phyloP scores from a whole-genome alignment of 768 basidiomycete species.

The Albatrellus ellisii region DNA sequence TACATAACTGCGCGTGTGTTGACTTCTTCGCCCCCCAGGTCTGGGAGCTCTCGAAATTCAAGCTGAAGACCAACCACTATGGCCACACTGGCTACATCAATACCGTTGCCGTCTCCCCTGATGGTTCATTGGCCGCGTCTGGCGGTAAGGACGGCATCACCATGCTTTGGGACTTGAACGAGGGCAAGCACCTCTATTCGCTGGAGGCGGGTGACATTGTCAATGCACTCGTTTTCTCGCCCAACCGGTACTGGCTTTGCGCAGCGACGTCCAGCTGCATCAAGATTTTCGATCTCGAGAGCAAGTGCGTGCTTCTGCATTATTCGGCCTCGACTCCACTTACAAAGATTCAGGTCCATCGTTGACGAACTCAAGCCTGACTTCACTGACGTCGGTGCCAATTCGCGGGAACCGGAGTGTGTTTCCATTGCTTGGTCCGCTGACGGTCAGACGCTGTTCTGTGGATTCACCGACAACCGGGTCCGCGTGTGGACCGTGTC shows the following conservation, averaged over 20 bases:
- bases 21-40: slow-evolving; percentile 42
- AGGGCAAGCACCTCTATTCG: slow-evolving; percentile 99
- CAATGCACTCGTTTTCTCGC: slow-evolving; percentile 99
- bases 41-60: slow-evolving; percentile 99
- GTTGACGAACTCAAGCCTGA: slow-evolving; percentile 98
- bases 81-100: slow-evolving; percentile 99
- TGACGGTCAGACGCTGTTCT: slow-evolving; percentile 94
- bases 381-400: slow-evolving; percentile 63
- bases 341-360: slow-evolving; percentile 51
- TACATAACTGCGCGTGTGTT: neutral
- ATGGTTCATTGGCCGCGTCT: slow-evolving; percentile 96
- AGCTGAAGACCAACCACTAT: slow-evolving; percentile 99
- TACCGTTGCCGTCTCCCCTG: slow-evolving; percentile 96
- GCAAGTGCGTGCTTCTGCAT: slow-evolving; percentile 58
- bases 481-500: slow-evolving; percentile 88
- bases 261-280: slow-evolving; percentile 95
- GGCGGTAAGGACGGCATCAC: slow-evolving; percentile 99
- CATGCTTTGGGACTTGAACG: slow-evolving; percentile 99
- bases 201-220: slow-evolving; percentile 97
- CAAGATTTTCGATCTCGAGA: slow-evolving; percentile 99
- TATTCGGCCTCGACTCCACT: slow-evolving; percentile 4
- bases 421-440: slow-evolving; percentile 98
- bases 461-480: slow-evolving; percentile 91
- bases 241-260: slow-evolving; percentile 99
- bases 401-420: slow-evolving; percentile 76